Evolutionary conservation across 352 stramenopile species (phyloP).

Genomic region (Globisporangium alternatum): DNA sequence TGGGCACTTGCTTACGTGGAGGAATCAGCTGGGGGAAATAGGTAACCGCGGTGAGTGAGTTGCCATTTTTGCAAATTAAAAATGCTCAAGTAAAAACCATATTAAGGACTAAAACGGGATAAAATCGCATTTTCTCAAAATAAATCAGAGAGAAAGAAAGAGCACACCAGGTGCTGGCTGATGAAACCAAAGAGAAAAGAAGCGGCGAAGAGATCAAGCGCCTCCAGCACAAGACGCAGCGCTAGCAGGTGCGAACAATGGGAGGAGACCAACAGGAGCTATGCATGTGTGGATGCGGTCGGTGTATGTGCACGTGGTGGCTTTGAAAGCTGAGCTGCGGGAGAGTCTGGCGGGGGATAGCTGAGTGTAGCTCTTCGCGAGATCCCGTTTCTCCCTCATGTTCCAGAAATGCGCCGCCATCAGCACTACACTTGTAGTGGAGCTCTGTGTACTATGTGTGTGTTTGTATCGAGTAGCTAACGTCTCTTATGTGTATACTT

Average conservation of each 20-base stretch:
- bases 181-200: constrained; percentile 3
- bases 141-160: no score
- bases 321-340: background rate
- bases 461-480: background rate
- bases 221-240: background rate
- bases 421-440: background rate
- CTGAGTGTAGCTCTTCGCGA: background rate
- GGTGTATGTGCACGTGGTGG: no score
- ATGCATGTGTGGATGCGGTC: background rate
- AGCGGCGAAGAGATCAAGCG: background rate
- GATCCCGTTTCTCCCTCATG: background rate
- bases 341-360: background rate
- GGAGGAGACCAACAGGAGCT: background rate
- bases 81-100: background rate
- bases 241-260: background rate
- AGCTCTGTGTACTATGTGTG: background rate
- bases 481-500: background rate
- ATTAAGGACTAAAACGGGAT: no score
- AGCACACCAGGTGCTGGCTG: no score
- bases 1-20: background rate
- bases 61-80: no score
- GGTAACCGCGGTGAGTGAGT: background rate
- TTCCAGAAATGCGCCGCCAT: background rate
- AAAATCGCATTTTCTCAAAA: no score
- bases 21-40: constrained; percentile 4